Evolutionary conservation across 78 protist species (phyloP).

Genomic region (Dictyostelium brefeldianum): DNA sequence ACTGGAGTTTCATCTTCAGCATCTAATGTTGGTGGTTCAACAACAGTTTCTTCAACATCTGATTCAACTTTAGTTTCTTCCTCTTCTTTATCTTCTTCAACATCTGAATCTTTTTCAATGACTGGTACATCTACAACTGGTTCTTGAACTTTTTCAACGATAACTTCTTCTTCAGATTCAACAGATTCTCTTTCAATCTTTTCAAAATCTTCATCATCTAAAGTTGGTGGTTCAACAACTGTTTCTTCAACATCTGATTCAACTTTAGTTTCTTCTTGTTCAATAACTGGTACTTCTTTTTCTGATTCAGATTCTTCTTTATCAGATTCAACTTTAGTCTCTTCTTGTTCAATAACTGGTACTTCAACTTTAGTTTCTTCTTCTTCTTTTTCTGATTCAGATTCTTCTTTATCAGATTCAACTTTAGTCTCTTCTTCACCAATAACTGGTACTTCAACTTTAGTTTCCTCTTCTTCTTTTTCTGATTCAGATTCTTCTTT

Average conservation of each 20-base stretch:
- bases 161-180: neutral
- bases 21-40: slow-evolving; percentile 18
- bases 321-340: slow-evolving; percentile 6
- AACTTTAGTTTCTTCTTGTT: slow-evolving; percentile 13
- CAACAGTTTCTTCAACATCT: slow-evolving; percentile 11
- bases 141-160: slow-evolving; percentile 11
- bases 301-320: neutral
- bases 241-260: slow-evolving; percentile 34
- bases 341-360: slow-evolving; percentile 15
- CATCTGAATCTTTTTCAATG: neutral
- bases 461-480: slow-evolving; percentile 14
- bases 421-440: neutral
- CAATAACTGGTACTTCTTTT: neutral
- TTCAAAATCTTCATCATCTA: neutral
- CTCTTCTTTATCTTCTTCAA: slow-evolving; percentile 2
- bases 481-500: slow-evolving; percentile 1
- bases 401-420: slow-evolving; percentile 2
- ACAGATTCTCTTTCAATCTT: neutral
- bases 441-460: slow-evolving; percentile 15
- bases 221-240: slow-evolving; percentile 3
- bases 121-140: slow-evolving; percentile 11
- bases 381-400: neutral
- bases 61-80: slow-evolving; percentile 21
- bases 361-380: neutral
- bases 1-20: neutral